Base-by-base conservation (phyloP, 306 rosid genomes). In the Sicyos baderoa region DNA sequence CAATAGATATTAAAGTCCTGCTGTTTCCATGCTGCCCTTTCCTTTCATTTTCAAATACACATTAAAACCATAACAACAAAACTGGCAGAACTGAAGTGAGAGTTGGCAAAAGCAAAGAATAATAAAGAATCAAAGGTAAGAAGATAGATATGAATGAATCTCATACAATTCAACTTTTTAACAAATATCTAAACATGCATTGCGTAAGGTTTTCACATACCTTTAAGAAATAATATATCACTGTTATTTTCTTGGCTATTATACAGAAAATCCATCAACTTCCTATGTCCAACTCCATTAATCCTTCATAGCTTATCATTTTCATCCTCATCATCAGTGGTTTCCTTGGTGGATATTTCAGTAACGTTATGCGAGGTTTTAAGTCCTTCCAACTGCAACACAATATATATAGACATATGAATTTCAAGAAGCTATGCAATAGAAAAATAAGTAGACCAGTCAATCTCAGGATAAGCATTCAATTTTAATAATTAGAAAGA, bases 361-460 rank as follows among this genome's bases (percentile, higher is more conserved):
- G 82, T 76, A 57, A 54, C 60, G 50, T 78, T 69, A 17, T 79
- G 81, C 0, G 85, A 79, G 64, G 58, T 76, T 81, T 83, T 87
- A 65, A 84, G 74, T 76, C 84, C 91, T 76, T 89, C 95, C 70
- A 89, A 75, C 97, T 91, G 87, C 69, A 78, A 70, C 61, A 70
- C 50, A 68, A 47, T 18, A 60, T 14, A 29, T n/a, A 35, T 35
- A 6, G 5, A 60, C 67, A 6, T 14, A 32, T 29, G 45, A 59
- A 60, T 58, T 25, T 58, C 64, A 27, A 60, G 67, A 60, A 23
- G 23, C 48, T 32, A n/a, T 16, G 32, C 10, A 32, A 60, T 9
- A 35, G 49, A 4, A 32, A 32, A 15, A 32, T 15, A 60, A 61
- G 3, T 49, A 61, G 8, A 61, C 44, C 67, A 16, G 37, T 13